Percentiles rank a stretch among this genome's conserved stretches.
Conservation (phyloP, 2,329 filamentous ascomycete species). For the Davidsoniella neocaledoniae region DNA sequence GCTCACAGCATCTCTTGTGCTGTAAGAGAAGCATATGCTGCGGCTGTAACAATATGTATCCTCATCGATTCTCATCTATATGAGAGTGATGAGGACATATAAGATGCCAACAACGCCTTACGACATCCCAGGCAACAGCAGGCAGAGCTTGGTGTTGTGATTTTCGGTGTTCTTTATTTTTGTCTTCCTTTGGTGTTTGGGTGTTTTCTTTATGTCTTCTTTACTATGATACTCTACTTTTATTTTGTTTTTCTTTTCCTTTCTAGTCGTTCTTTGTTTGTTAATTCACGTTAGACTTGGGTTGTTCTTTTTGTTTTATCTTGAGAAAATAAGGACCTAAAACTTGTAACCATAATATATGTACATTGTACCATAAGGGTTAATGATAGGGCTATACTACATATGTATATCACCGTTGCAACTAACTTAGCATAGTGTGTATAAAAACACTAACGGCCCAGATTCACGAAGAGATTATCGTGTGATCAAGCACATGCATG, state of each 20-base stretch:
- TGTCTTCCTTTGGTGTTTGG: neutral
- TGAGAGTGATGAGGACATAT: conserved; percentile 10
- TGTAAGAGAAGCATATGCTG: conserved; percentile 59
- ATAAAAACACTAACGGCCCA: too few relatives aligned
- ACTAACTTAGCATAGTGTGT: too few relatives aligned
- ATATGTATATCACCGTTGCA: too few relatives aligned
- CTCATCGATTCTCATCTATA: conserved; percentile 35
- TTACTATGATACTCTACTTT: conserved; percentile 1
- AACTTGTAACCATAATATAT: neutral
- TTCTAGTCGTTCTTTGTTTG: neutral
- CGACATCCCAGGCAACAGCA: neutral
- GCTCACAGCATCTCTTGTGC: conserved; percentile 49
- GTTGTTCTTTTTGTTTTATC: neutral
- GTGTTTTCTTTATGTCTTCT: neutral
- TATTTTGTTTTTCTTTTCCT: neutral
- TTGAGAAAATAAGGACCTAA: neutral
- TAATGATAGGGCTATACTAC: too few relatives aligned
- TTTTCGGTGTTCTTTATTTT: neutral
- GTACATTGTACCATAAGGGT: neutral
- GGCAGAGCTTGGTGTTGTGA: neutral
- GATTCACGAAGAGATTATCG: too few relatives aligned
- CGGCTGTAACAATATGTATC: conserved; percentile 55
- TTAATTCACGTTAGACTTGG: neutral
- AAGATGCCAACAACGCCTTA: neutral
- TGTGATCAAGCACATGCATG: too few relatives aligned